Conservation (phyloP, 164 flowering plant genomes). For the Dillenia turbinata region DNA sequence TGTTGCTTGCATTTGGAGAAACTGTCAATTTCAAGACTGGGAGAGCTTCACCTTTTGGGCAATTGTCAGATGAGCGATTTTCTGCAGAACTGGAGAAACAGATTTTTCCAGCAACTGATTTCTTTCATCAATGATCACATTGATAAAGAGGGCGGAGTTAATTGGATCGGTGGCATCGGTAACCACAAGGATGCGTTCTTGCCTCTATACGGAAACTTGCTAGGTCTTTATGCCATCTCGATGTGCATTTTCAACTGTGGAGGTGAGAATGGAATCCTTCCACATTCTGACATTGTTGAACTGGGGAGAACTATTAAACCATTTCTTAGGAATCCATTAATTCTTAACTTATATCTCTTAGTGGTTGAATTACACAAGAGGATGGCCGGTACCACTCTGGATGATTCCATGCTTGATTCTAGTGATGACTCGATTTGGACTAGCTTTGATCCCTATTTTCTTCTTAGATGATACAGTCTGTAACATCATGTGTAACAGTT, state of each 20-base stretch:
- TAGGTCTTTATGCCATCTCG: constrained; percentile 73
- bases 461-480: too few species aligned
- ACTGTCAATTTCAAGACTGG: constrained; percentile 32
- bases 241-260: constrained; percentile 36
- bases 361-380: constrained; percentile 49
- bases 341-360: constrained; percentile 53
- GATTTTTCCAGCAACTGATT: constrained; percentile 50
- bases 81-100: constrained; percentile 52
- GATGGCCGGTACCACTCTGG: constrained; percentile 17
- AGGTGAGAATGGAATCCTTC: constrained; percentile 16
- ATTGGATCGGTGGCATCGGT: constrained; percentile 90
- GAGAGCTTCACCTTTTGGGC: constrained; percentile 16
- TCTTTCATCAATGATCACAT: constrained; percentile 36
- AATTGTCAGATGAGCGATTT: constrained; percentile 15
- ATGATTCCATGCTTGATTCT: constrained; percentile 6
- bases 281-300: constrained; percentile 39
- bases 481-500: too few species aligned
- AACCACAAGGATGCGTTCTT: constrained; percentile 91
- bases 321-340: constrained; percentile 70
- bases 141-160: constrained; percentile 21
- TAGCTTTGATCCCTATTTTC: constrained; percentile 82
- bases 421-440: constrained; percentile 44
- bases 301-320: constrained; percentile 51
- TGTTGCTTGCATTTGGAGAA: constrained; percentile 78
- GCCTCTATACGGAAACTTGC: constrained; percentile 71